Conservation (phyloP, 805 yeast genomes). For the Zygosaccharomyces lentus region DNA sequence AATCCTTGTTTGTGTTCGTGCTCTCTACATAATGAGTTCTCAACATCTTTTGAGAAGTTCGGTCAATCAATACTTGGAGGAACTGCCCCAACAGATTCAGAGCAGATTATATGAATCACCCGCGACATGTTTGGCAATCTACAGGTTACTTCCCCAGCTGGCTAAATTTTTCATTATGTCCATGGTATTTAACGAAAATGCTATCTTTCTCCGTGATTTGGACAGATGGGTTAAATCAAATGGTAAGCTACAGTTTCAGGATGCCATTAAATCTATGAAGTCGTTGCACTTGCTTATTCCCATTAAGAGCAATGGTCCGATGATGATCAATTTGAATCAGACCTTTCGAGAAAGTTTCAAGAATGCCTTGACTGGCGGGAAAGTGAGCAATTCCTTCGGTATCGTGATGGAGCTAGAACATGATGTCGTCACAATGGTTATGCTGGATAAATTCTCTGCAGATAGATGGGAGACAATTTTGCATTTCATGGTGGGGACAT, state of each 20-base stretch:
- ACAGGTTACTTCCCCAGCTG: conserved; percentile 78
- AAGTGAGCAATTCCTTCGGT: conserved; percentile 69
- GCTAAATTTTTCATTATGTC: conserved; percentile 88
- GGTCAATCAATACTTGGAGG: conserved; percentile 85
- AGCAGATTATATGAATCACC: conserved; percentile 79
- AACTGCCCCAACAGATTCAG: conserved; percentile 83
- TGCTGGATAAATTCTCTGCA: conserved; percentile 75
- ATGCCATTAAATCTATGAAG: conserved; percentile 72
- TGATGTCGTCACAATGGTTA: conserved; percentile 52
- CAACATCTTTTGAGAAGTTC: conserved; percentile 53
- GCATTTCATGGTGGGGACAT: conserved; percentile 97
- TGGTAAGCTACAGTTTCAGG: conserved; percentile 53
- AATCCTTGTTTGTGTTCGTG: not conserved
- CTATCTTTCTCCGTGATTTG: conserved; percentile 60
- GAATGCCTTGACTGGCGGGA: conserved; percentile 80
- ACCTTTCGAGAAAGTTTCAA: conserved; percentile 72
- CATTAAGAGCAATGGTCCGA: conserved; percentile 24
- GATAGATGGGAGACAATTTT: conserved; percentile 91
- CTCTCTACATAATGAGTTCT: conserved; percentile 21
- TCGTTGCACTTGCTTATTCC: conserved; percentile 65
- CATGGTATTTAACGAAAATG: conserved; percentile 75
- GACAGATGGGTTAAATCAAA: conserved; percentile 70
- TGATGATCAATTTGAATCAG: conserved; percentile 51
- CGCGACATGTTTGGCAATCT: conserved; percentile 93
- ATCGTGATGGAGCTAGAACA: conserved; percentile 55